Conservation (phyloP, 169 alveolate species). For the Toxoplasma gondii region DNA sequence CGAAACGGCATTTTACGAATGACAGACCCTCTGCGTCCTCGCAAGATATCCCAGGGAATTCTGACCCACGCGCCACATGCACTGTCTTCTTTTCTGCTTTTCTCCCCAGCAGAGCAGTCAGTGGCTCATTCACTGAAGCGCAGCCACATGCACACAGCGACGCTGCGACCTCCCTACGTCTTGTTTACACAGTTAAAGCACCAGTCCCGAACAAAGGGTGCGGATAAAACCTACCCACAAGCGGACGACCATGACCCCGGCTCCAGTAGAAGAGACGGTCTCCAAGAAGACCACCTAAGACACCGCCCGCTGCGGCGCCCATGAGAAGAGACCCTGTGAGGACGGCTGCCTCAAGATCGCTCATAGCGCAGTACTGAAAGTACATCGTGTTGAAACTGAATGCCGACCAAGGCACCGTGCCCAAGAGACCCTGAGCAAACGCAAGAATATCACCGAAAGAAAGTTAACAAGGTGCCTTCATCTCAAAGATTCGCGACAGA, state of each 20-base stretch:
- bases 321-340: slow-evolving; percentile 83
- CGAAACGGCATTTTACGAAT: too few relatives aligned
- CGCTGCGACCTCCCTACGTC: too few relatives aligned
- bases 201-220: too few relatives aligned
- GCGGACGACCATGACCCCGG: slow-evolving; percentile 87
- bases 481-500: neutral
- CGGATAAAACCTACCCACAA: slow-evolving; percentile 76
- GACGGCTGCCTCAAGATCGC: slow-evolving; percentile 86
- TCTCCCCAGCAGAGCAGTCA: too few relatives aligned
- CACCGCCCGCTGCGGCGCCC: slow-evolving; percentile 91
- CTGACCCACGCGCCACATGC: too few relatives aligned
- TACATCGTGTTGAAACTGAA: slow-evolving; percentile 88
- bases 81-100: too few relatives aligned
- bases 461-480: neutral
- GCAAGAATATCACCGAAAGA: neutral
- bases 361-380: slow-evolving; percentile 88
- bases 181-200: too few relatives aligned
- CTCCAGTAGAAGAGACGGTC: slow-evolving; percentile 82
- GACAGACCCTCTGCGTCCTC: too few relatives aligned
- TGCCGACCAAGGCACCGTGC: slow-evolving; percentile 92
- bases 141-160: too few relatives aligned
- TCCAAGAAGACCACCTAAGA: slow-evolving; percentile 87
- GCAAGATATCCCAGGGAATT: too few relatives aligned
- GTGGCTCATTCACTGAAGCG: too few relatives aligned
- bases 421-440: slow-evolving; percentile 82